Percentiles rank a stretch among this genome's conserved stretches.
Conservation (phyloP, 805 yeast species). For the Candida patagonica region DNA sequence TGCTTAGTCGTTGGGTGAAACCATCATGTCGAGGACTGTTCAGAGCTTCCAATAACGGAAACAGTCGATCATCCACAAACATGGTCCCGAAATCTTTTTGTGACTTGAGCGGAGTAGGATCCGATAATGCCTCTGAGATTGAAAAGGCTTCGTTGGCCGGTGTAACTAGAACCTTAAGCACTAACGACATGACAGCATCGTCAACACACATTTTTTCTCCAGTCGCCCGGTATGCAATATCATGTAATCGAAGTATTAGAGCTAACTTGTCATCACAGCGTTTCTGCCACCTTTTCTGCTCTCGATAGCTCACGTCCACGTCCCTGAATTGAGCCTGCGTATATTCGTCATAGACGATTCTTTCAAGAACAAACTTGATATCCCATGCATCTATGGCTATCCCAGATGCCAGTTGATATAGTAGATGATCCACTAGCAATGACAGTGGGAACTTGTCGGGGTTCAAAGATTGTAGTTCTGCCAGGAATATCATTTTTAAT, state of each 20-base stretch:
- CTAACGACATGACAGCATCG: conserved; percentile 17
- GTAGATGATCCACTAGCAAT: conserved; percentile 19
- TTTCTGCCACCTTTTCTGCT: conserved; percentile 14
- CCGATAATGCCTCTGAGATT: conserved; percentile 16
- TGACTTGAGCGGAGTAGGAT: conserved; percentile 13
- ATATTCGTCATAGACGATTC: conserved; percentile 20
- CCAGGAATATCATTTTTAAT: conserved; percentile 21
- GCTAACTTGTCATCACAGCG: conserved; percentile 20
- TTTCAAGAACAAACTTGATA: conserved; percentile 19
- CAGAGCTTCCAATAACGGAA: conserved; percentile 11
- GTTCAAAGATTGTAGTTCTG: conserved; percentile 18
- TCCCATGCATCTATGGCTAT: conserved; percentile 21
- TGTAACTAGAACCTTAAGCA: conserved; percentile 22
- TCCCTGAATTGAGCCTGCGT: conserved; percentile 4
- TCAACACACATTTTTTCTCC: conserved; percentile 17
- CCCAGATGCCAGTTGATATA: conserved; percentile 26
- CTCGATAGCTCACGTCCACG: conserved; percentile 5
- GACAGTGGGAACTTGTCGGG: conserved; percentile 18
- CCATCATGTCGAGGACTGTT: background rate
- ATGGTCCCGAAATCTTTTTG: conserved; percentile 9
- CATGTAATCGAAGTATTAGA: conserved; percentile 17
- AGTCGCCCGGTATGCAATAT: conserved; percentile 17
- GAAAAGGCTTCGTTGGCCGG: conserved; percentile 14
- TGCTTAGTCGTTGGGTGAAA: background rate
- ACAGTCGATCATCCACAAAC: conserved; percentile 14